Evolutionary conservation across 768 basidiomycete genomes (phyloP).

Genomic region (Hemileccinum impolitum): DNA sequence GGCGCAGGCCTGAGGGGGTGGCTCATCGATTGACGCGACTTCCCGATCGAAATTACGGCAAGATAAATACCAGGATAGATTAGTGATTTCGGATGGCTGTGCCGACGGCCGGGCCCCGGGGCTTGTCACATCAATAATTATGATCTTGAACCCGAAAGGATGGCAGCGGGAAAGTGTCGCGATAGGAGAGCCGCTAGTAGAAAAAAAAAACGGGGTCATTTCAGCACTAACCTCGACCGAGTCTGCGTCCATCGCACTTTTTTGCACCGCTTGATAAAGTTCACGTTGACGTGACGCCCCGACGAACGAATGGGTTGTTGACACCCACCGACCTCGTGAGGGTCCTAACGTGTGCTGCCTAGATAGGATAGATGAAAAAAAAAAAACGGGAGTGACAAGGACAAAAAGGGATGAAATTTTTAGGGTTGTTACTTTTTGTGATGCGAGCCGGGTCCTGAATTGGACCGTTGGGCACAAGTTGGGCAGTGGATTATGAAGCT

Average conservation of each 20-base stretch:
- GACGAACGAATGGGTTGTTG: slow-evolving; percentile 9
- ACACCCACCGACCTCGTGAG: slow-evolving; percentile 7
- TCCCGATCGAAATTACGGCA: slow-evolving; percentile 15
- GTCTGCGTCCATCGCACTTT: too few relatives aligned
- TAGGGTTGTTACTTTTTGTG: slow-evolving; percentile 12
- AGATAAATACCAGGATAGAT: slow-evolving; percentile 16
- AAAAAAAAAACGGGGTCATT: too few relatives aligned
- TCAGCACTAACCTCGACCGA: too few relatives aligned
- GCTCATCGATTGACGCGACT: slow-evolving; percentile 1
- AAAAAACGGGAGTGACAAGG: slow-evolving; percentile 1
- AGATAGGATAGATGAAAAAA: slow-evolving; percentile 24
- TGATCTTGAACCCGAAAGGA: slow-evolving; percentile 6
- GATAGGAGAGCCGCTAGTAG: too few relatives aligned
- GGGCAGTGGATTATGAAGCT: not conserved
- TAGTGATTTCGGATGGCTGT: slow-evolving; percentile 12
- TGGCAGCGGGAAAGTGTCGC: too few relatives aligned
- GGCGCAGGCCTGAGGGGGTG: slow-evolving; percentile 9
- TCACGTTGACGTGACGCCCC: slow-evolving; percentile 6
- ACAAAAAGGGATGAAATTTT: slow-evolving; percentile 4
- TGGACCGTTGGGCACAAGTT: not conserved
- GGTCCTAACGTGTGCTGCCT: slow-evolving; percentile 3
- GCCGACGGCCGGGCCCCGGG: slow-evolving; percentile 1
- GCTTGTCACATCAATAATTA: not conserved
- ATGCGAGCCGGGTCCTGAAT: slow-evolving; percentile 2
- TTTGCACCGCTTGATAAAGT: too few relatives aligned